Percentiles rank a stretch among this genome's conserved stretches.
phyloP scores from a whole-genome alignment of 148 eudicot genomes.

The Nyssa sinensis region DNA sequence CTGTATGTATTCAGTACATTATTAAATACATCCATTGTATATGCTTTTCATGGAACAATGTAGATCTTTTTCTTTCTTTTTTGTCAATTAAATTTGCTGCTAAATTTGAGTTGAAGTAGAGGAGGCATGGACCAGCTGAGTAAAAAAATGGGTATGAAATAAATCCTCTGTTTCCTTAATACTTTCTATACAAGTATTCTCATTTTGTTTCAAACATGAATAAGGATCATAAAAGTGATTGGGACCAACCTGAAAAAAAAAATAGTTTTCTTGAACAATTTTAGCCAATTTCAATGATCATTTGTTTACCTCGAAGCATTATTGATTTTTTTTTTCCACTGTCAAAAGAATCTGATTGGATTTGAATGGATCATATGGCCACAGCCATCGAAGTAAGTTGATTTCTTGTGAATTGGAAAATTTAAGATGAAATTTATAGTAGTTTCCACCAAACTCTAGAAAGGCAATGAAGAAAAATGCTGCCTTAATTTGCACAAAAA shows the following conservation, averaged over 20 bases:
- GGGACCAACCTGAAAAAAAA: neutral
- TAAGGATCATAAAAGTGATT: neutral
- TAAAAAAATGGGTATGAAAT: neutral
- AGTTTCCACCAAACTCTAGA: neutral
- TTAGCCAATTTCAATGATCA: neutral
- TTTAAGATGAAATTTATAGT: neutral
- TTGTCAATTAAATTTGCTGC: conserved; percentile 1
- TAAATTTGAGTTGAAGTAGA: neutral
- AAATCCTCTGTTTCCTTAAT: too few species aligned
- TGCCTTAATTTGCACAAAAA: too few species aligned
- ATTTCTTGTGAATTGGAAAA: neutral
- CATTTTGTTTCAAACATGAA: neutral
- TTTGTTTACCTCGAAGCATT: too few species aligned
- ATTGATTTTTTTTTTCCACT: neutral
- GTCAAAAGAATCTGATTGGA: neutral
- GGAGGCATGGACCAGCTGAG: neutral
- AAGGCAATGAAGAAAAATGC: neutral
- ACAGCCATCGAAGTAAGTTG: neutral
- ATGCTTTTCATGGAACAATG: neutral
- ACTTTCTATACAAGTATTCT: too few species aligned
- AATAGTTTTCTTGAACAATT: neutral
- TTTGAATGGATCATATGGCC: conserved; percentile 6
- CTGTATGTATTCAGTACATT: neutral
- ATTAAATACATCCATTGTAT: neutral
- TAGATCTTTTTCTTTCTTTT: neutral